These are phyloP conservation scores for Candida maris DNA, from an alignment of 805 yeast species.

Conservation along the genomic window DNA sequence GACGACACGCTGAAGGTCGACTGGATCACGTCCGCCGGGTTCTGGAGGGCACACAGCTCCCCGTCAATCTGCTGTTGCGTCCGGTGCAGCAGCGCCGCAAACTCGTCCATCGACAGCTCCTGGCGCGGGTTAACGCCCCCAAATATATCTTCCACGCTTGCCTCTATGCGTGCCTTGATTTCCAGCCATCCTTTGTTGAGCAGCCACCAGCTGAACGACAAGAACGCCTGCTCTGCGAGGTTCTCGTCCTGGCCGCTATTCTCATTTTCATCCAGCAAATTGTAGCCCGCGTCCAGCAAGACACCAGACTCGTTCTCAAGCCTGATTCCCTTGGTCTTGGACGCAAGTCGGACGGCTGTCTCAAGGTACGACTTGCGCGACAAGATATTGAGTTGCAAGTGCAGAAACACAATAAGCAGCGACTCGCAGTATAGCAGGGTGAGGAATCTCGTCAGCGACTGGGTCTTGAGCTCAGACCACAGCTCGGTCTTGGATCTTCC, in stretches of 20 bases:
- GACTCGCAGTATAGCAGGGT: conserved; percentile 68
- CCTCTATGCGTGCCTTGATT: conserved; percentile 50
- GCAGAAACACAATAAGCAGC: conserved; percentile 69
- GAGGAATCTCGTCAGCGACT: conserved; percentile 68
- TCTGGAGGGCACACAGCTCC: conserved; percentile 7
- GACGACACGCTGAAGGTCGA: conserved; percentile 5
- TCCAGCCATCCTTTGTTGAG: conserved; percentile 79
- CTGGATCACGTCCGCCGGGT: conserved; percentile 2
- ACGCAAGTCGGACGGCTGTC: conserved; percentile 70
- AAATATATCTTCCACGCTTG: conserved; percentile 58
- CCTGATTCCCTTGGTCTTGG: conserved; percentile 35
- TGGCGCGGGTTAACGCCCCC: conserved; percentile 66
- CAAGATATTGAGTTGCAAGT: conserved; percentile 81
- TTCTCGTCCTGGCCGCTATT: conserved; percentile 30
- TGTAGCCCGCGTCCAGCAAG: conserved; percentile 19
- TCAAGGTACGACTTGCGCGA: conserved; percentile 84
- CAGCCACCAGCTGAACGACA: conserved; percentile 92
- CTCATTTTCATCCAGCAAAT: conserved; percentile 21
- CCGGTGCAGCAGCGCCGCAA: conserved; percentile 42
- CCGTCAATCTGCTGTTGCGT: conserved; percentile 30
- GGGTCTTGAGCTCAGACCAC: conserved; percentile 79
- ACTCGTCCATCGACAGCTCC: conserved; percentile 61
- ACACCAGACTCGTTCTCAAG: conserved; percentile 22
- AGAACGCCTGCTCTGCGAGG: conserved; percentile 73
- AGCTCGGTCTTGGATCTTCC: conserved; percentile 57